Conservation (phyloP, 2,329 filamentous ascomycete species). For the Aphanocladium album region DNA sequence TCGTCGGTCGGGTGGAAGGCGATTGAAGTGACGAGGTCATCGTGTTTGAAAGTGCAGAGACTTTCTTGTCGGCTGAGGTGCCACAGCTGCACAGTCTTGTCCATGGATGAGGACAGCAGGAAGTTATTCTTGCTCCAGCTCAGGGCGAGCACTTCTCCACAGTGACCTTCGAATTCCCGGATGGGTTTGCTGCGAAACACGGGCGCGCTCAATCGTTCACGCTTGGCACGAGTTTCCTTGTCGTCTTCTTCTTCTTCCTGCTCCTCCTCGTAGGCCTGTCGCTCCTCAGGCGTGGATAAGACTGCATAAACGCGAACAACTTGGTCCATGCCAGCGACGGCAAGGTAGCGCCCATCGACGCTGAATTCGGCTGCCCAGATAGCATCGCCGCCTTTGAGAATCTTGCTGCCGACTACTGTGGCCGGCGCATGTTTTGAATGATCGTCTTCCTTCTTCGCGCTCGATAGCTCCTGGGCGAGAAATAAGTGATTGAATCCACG, state of each 20-base stretch:
- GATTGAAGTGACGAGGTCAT: slow-evolving; percentile 91
- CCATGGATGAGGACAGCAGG: slow-evolving; percentile 91
- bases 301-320: slow-evolving; percentile 86
- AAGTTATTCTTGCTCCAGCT: slow-evolving; percentile 99
- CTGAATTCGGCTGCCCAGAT: slow-evolving; percentile 94
- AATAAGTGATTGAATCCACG: slow-evolving; percentile 85
- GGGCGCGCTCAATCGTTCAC: slow-evolving; percentile 73
- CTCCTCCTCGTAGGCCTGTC: slow-evolving; percentile 66
- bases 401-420: slow-evolving; percentile 36
- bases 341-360: slow-evolving; percentile 82
- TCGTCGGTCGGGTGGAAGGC: slow-evolving; percentile 93
- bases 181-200: slow-evolving; percentile 79
- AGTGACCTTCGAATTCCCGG: slow-evolving; percentile 78
- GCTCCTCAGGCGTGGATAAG: slow-evolving; percentile 74
- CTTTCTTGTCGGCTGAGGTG: slow-evolving; percentile 82
- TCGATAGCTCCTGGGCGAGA: slow-evolving; percentile 80
- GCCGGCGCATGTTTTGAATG: slow-evolving; percentile 26
- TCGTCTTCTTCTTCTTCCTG: slow-evolving; percentile 41
- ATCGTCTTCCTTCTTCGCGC: slow-evolving; percentile 41
- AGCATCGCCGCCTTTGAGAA: slow-evolving; percentile 53
- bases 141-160: slow-evolving; percentile 78
- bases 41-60: slow-evolving; percentile 89
- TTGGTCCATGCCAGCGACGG: slow-evolving; percentile 85
- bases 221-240: slow-evolving; percentile 25
- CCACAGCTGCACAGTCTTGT: slow-evolving; percentile 94